A percentile compares a stretch with the other conserved stretches of the same genome.
These are phyloP conservation scores for Eremomyces bilateralis DNA, from an alignment of 495 filamentous ascomycete species.

Conservation along the genomic window DNA sequence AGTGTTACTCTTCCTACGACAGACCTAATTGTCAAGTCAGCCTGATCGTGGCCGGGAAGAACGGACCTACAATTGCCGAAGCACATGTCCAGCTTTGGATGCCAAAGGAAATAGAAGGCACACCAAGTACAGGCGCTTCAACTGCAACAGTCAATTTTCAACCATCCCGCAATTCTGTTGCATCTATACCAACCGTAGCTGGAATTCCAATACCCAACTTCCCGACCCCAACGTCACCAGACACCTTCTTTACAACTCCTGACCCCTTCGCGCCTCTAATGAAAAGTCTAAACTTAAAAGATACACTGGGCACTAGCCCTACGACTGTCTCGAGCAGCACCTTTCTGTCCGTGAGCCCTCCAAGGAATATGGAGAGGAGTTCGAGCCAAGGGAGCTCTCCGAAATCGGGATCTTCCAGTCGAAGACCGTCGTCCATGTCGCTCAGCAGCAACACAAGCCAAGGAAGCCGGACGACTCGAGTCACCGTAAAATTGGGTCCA, in stretches of 20 bases:
- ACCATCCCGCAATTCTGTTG: background rate
- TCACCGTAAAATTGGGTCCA: background rate
- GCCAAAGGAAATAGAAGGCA: background rate
- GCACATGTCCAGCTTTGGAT: constrained; percentile 1
- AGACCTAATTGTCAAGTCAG: background rate
- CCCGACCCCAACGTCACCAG: background rate
- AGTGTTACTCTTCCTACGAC: background rate
- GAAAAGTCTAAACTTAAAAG: background rate
- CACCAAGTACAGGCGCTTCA: background rate
- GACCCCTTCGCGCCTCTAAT: background rate
- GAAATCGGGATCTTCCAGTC: background rate
- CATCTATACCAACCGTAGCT: too few species aligned
- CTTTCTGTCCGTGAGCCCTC: background rate
- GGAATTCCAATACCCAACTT: too few species aligned
- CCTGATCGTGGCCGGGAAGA: background rate
- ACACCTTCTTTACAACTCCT: background rate
- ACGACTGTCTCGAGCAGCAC: background rate
- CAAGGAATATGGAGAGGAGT: background rate
- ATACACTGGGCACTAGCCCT: background rate
- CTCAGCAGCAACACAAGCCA: background rate
- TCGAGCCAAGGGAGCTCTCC: background rate
- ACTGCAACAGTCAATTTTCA: background rate
- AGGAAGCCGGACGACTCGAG: background rate
- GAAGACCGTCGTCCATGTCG: background rate
- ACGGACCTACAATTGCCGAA: background rate